phyloP scores from a whole-genome alignment of 306 rosid genomes.

The Acacia acuminata region DNA sequence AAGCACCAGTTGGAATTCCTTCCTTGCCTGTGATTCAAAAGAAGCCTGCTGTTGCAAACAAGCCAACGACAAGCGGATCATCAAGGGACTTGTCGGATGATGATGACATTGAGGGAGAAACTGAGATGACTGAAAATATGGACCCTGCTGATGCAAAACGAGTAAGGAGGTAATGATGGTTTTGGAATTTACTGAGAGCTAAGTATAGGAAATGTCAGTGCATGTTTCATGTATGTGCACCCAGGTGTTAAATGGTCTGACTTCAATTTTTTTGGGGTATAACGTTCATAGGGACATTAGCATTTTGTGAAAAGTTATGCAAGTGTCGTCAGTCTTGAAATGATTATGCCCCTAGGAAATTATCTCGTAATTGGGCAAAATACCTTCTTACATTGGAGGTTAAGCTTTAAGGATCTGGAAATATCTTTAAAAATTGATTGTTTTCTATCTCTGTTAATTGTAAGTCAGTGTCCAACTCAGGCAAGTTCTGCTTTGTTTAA shows the following conservation, averaged over 20 bases:
- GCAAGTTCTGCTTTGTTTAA: constrained; percentile 22
- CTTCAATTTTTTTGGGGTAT: background rate
- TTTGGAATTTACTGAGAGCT: constrained; percentile 21
- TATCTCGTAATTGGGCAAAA: background rate
- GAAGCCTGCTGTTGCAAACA: constrained; percentile 42
- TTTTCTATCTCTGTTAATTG: background rate
- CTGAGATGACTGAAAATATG: constrained; percentile 56
- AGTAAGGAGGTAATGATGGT: constrained; percentile 76
- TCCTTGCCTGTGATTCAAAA: constrained; percentile 44
- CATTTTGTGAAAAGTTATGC: background rate
- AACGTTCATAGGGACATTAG: background rate
- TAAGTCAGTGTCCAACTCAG: background rate
- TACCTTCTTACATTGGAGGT: constrained; percentile 2
- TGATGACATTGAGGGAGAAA: constrained; percentile 87
- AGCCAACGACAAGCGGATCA: constrained; percentile 74
- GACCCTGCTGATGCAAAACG: constrained; percentile 78
- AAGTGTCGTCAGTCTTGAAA: constrained; percentile 10
- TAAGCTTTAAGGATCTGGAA: constrained; percentile 9
- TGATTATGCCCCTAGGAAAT: background rate
- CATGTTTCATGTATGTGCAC: constrained; percentile 11
- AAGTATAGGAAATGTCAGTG: constrained; percentile 12
- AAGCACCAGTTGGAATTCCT: constrained; percentile 45
- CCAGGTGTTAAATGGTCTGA: constrained; percentile 7
- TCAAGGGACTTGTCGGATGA: constrained; percentile 82
- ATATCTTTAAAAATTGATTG: background rate